These are phyloP conservation scores for Neonectria sp. DNA, from an alignment of 2,329 filamentous ascomycete species.

Conservation along the genomic window DNA sequence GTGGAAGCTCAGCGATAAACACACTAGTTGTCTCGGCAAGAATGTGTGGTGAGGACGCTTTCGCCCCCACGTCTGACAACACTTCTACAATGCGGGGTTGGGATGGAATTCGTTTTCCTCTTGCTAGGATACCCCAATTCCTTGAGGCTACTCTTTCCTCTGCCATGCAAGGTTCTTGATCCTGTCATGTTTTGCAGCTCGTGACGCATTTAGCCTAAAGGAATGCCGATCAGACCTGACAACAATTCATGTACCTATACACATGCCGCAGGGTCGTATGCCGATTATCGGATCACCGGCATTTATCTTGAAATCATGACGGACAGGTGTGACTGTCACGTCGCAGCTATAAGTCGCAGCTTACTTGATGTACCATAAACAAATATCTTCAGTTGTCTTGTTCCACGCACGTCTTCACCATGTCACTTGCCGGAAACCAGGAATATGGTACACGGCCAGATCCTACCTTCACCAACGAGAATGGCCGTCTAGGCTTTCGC, in stretches of 20 bases:
- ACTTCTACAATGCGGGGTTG: background rate
- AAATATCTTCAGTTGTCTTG: background rate
- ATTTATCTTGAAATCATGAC: background rate
- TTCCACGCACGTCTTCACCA: background rate
- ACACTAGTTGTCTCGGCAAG: background rate
- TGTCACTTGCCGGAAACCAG: constrained; percentile 25
- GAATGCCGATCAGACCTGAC: background rate
- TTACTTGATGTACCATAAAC: background rate
- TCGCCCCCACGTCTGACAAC: background rate
- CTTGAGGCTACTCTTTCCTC: background rate
- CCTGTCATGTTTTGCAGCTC: background rate
- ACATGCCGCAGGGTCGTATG: background rate
- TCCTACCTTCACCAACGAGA: constrained; percentile 36
- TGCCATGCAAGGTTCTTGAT: background rate
- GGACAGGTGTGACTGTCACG: background rate
- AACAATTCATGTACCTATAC: background rate
- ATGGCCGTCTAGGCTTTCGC: constrained; percentile 45
- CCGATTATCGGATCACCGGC: background rate
- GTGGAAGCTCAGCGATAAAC: background rate
- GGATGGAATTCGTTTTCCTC: background rate
- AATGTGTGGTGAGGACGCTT: too few species aligned
- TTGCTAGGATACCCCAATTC: background rate
- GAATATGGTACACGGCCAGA: constrained; percentile 36
- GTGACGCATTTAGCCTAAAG: background rate
- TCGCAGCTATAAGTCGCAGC: background rate